Conservation (phyloP, 1,284 basidiomycete genomes). For the Tilletiopsis washingtonensis region DNA sequence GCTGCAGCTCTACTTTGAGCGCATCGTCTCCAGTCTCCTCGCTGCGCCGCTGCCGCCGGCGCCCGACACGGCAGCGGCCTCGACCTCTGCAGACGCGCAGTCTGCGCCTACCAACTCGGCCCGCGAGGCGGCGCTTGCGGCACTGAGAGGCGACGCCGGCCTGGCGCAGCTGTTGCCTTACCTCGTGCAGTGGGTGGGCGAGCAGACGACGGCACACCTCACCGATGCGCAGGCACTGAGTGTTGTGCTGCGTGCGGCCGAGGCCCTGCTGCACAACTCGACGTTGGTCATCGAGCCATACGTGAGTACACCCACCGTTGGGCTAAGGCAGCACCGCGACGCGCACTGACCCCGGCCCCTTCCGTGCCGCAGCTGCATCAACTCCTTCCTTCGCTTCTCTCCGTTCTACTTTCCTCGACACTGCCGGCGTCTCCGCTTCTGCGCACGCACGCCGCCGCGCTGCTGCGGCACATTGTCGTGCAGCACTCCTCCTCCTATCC, state of each 20-base stretch:
- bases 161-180: conserved; percentile 90
- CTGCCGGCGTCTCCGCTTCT: conserved; percentile 51
- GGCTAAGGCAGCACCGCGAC: neutral
- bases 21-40: conserved; percentile 61
- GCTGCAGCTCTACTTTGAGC: conserved; percentile 87
- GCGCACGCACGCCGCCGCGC: conserved; percentile 54
- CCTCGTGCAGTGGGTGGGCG: conserved; percentile 86
- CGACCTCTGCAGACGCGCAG: no score
- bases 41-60: conserved; percentile 35
- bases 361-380: conserved; percentile 68
- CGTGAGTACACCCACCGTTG: conserved; percentile 54
- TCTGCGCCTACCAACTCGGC: conserved; percentile 35
- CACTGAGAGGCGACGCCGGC: conserved; percentile 79
- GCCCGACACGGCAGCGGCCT: conserved; percentile 13
- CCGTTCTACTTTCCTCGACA: conserved; percentile 76
- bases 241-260: conserved; percentile 35
- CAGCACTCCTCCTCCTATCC: conserved; percentile 59
- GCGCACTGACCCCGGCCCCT: no score
- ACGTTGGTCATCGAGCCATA: conserved; percentile 93
- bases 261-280: conserved; percentile 54
- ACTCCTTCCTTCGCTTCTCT: conserved; percentile 84
- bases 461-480: conserved; percentile 68
- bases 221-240: conserved; percentile 16
- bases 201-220: conserved; percentile 51
- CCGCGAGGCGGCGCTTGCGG: conserved; percentile 73